Percentiles rank a stretch among this genome's conserved stretches.
Conservation (phyloP, 176 grass and related monocot genomes). For the barley (Hordeum vulgare) region MorexV3_pseudomolecules_assembly NC_058524.1:618095288-618095787, state of each 20-base stretch:
- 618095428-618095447: conserved; percentile 16
- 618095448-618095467: conserved; percentile 74
- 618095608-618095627: conserved; percentile 64
- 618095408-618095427: background rate
- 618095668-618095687: background rate
- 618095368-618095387: background rate
- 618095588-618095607: conserved; percentile 50
- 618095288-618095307: background rate
- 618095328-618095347: background rate
- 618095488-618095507: conserved; percentile 77
- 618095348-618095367: background rate
- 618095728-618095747: background rate
- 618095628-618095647: background rate
- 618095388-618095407: background rate
- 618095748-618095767: background rate
- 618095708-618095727: conserved; percentile 89
- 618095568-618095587: conserved; percentile 61
- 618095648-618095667: background rate
- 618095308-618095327: background rate
- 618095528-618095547: conserved; percentile 32
- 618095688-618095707: conserved; percentile 27
- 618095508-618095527: conserved; percentile 62
- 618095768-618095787: background rate
- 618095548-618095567: conserved; percentile 48
- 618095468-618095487: conserved; percentile 20